Evolutionary conservation across 2,329 filamentous ascomycete genomes (phyloP), one percentile per base, ranked within the genome.

Genomic region (Metarhizium guizhouense): DNA sequence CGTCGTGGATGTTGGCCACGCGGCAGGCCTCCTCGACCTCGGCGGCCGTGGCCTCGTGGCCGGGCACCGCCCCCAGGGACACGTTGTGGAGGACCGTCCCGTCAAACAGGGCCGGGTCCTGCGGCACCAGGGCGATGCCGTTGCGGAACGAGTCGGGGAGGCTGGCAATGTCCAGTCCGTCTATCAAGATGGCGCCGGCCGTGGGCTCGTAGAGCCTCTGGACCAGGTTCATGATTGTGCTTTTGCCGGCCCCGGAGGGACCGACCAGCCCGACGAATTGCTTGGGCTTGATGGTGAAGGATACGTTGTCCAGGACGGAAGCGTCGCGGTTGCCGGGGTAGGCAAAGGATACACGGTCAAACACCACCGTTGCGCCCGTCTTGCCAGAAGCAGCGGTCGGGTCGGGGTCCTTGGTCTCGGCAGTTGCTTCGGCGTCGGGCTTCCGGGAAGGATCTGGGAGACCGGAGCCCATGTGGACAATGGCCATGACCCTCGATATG

Each of bases 141-240:
- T 25, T 1, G 25, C 25, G 25, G 25, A 25, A 25, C 25, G 25
- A 25, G 25, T 25, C 25, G 25, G 25, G 25, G 25, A 25, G 77
- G 76, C 43, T 88, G 81, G 65, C 90, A 90, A n/a, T 77, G 70
- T 76, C 76, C 0, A 86, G 75, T 55, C 85, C 80, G 54, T 89
- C 66, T 1, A 74, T 65, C 1, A 73, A 67, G 47, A 90, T 81
- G 61, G 86, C 25, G 77, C 52, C 74, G 72, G 4, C 77, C 82
- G 64, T 88, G 84, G 65, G 83, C 80, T 75, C 72, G 63, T 88
- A 88, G 81, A 84, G 87, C n/a, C 84, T 72, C 63, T 87, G 81
- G 4, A 87, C 68, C 4, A 89, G 68, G 0, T 80, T 82, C 0
- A 87, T 78, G 18, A 88, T 80, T 0, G 85, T 88, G 51, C 81